Percentiles rank a stretch among this genome's conserved stretches.
These are phyloP conservation scores for Selaginella tamariscina DNA, from an alignment of 75 land plant species.

Conservation along the genomic window DNA sequence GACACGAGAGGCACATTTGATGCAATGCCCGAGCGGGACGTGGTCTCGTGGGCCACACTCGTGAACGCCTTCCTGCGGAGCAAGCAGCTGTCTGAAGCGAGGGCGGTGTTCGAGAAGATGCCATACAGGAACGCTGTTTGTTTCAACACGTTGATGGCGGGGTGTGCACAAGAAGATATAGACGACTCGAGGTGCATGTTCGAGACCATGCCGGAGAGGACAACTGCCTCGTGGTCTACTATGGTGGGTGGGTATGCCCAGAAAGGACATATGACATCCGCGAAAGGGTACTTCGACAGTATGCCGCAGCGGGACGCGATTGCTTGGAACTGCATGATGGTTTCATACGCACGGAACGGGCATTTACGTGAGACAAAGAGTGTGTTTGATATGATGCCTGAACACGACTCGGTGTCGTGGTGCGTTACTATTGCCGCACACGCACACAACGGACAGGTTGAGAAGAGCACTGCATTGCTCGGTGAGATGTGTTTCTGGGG, in stretches of 20 bases:
- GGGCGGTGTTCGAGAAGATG: no score
- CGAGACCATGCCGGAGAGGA: no score
- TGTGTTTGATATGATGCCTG: not conserved
- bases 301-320: not conserved
- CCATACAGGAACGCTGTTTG: no score
- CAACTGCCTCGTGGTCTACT: not conserved
- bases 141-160: no score
- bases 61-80: no score
- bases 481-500: not conserved
- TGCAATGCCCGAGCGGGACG: no score
- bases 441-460: not conserved
- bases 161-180: no score
- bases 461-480: no score
- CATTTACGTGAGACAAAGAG: not conserved
- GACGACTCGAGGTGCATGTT: no score
- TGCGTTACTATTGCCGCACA: not conserved
- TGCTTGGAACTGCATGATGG: not conserved
- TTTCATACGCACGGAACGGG: not conserved
- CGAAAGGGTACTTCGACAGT: not conserved
- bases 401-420: not conserved
- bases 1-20: no score
- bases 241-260: not conserved
- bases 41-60: no score
- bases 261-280: not conserved
- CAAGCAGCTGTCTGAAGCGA: no score